Evolutionary conservation across 768 basidiomycete genomes (phyloP), one percentile per base, ranked within the genome.

Genomic region (Asterophora parasitica): DNA sequence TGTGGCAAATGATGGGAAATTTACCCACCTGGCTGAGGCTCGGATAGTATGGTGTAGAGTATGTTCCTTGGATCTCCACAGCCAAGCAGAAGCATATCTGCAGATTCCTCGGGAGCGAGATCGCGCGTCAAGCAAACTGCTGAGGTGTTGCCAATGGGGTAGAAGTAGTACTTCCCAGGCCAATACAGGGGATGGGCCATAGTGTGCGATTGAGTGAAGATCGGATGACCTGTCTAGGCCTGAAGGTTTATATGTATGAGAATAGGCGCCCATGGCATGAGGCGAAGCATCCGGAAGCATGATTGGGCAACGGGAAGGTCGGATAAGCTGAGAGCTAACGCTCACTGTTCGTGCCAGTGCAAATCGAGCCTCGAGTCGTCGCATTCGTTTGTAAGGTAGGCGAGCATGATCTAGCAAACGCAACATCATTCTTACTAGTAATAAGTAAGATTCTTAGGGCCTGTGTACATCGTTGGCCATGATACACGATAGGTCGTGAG

Each of bases 141-240:
- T 4, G 78, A 68, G 0, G 81, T 82, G 55, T 82, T 82, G 28
- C 82, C 81, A 11, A 80, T 64, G 2, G 80, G 74, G 58, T 82
- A 82, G 64, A 80, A 83, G 49, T 70, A 77, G 2, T 60, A 60
- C 51, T 67, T 71, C 9, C 62, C 68, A 2, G 69, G 73, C 69
- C 71, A 76, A n/a, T 63, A 51, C 3, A 76, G 48, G 3, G 72
- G 67, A 41, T 74, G 71, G 3, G 74, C 61, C 77, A 81, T 76
- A 7, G 3, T n/a, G 26, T 26, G 20, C 23, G n/a, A 3, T 15
- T n/a, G 23, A n/a, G 23, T 23, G 9, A 37, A 4, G 20, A 26
- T 13, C 7, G 9, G 38, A 39, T 26, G 10, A 19, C 20, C 17
- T 26, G 9, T n/a, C n/a, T n/a, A n/a, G n/a, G n/a, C n/a, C n/a